Conservation (phyloP, 176 grass and related monocot genomes). For the Oryza glaberrima region DNA sequence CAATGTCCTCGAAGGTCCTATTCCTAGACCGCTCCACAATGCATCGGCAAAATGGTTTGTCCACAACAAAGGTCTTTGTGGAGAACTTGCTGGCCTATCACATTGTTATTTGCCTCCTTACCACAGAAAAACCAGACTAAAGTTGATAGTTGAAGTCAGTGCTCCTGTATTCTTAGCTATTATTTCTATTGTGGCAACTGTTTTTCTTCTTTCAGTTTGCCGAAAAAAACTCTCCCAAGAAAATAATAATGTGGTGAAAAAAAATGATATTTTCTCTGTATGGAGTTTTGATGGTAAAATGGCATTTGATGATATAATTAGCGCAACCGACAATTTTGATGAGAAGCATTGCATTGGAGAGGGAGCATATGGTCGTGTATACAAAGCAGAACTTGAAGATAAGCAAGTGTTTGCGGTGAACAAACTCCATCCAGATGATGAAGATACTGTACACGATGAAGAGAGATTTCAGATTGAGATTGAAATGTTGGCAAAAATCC, state of each 20-base stretch:
- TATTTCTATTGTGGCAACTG: background rate
- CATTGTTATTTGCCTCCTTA: background rate
- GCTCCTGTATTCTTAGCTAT: background rate
- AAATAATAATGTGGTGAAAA: background rate
- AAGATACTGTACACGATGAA: constrained; percentile 11
- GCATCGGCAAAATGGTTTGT: constrained; percentile 26
- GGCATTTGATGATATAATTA: constrained; percentile 33
- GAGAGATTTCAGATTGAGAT: constrained; percentile 30
- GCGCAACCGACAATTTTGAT: constrained; percentile 38
- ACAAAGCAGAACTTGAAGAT: constrained; percentile 20
- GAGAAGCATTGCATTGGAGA: constrained; percentile 33
- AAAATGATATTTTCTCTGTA: background rate
- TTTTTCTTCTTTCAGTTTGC: background rate
- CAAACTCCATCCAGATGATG: background rate
- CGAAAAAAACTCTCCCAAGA: background rate
- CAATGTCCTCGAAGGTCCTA: constrained; percentile 40
- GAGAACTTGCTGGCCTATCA: background rate
- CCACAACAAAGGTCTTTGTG: constrained; percentile 27
- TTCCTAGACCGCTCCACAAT: constrained; percentile 3
- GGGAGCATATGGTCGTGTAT: constrained; percentile 26
- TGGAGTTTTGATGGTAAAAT: constrained; percentile 38
- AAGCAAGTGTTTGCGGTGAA: constrained; percentile 19
- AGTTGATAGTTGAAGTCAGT: background rate
- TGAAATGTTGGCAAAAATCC: constrained; percentile 27
- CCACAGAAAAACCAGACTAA: background rate